phyloP scores from a whole-genome alignment of 768 basidiomycete genomes.

The Boletus barrowsii region DNA sequence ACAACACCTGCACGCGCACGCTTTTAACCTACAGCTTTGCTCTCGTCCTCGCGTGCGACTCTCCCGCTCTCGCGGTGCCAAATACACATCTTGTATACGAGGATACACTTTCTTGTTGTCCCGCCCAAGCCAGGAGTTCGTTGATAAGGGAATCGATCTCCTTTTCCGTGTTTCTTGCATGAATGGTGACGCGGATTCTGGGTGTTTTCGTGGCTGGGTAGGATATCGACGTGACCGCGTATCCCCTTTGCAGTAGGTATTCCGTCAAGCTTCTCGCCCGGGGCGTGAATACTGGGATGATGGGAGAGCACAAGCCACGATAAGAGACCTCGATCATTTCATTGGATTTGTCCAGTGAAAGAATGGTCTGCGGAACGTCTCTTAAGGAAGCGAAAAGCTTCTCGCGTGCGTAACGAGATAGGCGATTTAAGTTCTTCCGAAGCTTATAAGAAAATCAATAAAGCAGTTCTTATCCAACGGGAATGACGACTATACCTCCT shows the following conservation, averaged over 20 bases:
- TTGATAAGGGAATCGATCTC: background rate
- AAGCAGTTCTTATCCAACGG: no score
- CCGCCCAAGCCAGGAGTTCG: background rate
- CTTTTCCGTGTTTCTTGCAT: constrained; percentile 15
- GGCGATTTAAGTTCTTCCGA: constrained; percentile 2
- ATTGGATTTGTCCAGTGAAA: background rate
- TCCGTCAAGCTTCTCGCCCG: background rate
- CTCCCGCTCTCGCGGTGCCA: background rate
- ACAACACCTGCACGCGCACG: no score
- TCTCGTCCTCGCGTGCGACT: background rate
- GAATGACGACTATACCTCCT: constrained; percentile 12
- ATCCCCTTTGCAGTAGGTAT: constrained; percentile 9
- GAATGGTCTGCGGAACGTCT: constrained; percentile 4
- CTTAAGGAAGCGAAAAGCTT: background rate
- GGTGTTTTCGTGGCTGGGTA: constrained; percentile 9
- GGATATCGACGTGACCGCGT: constrained; percentile 6
- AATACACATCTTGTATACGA: background rate
- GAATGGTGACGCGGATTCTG: constrained; percentile 13
- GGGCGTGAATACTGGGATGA: constrained; percentile 19
- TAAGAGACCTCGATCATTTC: background rate
- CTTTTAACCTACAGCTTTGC: background rate
- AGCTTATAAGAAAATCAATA: constrained; percentile 4
- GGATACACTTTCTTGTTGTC: background rate
- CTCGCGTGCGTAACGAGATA: constrained; percentile 10
- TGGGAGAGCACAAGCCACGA: constrained; percentile 7